Evolutionary conservation across 768 basidiomycete genomes (phyloP).

Genomic region (Austroboletus eburneus): DNA sequence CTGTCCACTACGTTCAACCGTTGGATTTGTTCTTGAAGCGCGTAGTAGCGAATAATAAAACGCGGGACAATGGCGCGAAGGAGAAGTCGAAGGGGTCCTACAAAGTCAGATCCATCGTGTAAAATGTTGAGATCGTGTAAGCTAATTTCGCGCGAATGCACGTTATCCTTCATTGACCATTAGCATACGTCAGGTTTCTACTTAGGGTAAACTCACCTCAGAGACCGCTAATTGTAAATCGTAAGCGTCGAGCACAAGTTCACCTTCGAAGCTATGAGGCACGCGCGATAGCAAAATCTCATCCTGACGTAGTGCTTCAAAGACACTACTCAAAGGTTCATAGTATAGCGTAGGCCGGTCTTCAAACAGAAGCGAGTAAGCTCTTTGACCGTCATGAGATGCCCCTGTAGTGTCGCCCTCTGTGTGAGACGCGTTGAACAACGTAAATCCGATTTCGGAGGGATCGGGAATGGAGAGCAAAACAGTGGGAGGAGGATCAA

Average conservation of each 20-base stretch:
- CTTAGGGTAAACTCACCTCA: constrained; percentile 44
- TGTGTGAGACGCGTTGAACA: constrained; percentile 53
- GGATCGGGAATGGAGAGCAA: constrained; percentile 44
- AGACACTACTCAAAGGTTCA: constrained; percentile 65
- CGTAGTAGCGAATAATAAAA: constrained; percentile 63
- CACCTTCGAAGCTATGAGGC: constrained; percentile 49
- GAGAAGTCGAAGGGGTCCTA: constrained; percentile 60
- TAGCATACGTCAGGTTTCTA: background rate
- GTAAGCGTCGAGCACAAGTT: constrained; percentile 67
- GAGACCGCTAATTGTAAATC: constrained; percentile 61
- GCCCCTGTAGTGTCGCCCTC: constrained; percentile 19
- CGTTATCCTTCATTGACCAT: constrained; percentile 51
- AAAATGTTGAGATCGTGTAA: constrained; percentile 69
- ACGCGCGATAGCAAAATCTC: constrained; percentile 42
- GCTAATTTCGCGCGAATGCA: constrained; percentile 62
- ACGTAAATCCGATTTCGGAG: constrained; percentile 38
- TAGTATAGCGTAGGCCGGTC: constrained; percentile 71
- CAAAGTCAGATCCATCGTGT: constrained; percentile 59
- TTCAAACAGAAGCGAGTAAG: constrained; percentile 49
- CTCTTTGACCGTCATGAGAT: constrained; percentile 14
- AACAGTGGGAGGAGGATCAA: constrained; percentile 71
- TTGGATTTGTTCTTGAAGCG: constrained; percentile 55
- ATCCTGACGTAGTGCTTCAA: constrained; percentile 69
- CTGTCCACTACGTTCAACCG: constrained; percentile 29
- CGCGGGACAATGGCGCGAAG: constrained; percentile 48